phyloP scores from a whole-genome alignment of 129 eudicot species.

The Artemisia annua region DNA sequence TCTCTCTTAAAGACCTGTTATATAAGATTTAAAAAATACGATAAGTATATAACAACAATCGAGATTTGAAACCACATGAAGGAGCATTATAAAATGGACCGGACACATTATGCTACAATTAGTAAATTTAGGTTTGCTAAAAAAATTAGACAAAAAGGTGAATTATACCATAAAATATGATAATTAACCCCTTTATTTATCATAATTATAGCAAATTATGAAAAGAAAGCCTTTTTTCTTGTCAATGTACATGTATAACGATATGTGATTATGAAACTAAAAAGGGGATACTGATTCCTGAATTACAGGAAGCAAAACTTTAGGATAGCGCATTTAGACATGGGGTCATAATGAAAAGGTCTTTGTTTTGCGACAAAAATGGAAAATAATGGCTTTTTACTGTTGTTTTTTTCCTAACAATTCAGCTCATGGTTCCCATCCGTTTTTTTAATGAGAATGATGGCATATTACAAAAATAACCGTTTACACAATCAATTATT shows the following conservation, averaged over 20 bases:
- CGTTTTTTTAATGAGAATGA: slow-evolving; percentile 30
- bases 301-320: slow-evolving; percentile 3
- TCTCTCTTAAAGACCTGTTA: no score
- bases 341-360: slow-evolving; percentile 19
- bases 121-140: no score
- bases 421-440: slow-evolving; percentile 19
- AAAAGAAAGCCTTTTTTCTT: slow-evolving; percentile 13
- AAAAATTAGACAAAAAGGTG: no score
- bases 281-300: background rate
- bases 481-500: no score
- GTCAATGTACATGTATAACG: slow-evolving; percentile 18
- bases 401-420: slow-evolving; percentile 21
- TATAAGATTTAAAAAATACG: no score
- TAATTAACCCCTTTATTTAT: slow-evolving; percentile 15
- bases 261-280: slow-evolving; percentile 26
- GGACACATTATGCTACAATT: no score
- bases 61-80: no score
- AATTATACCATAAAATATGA: no score
- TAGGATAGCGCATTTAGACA: slow-evolving; percentile 26
- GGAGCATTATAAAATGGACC: no score
- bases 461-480: slow-evolving; percentile 14
- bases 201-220: slow-evolving; percentile 31
- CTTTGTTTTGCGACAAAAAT: slow-evolving; percentile 24
- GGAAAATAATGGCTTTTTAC: slow-evolving; percentile 7
- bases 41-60: no score